Percentiles rank a stretch among this genome's conserved stretches.
Evolutionary conservation across 148 eudicot species (phyloP).

Genomic region (Mesembryanthemum crystallinum): DNA sequence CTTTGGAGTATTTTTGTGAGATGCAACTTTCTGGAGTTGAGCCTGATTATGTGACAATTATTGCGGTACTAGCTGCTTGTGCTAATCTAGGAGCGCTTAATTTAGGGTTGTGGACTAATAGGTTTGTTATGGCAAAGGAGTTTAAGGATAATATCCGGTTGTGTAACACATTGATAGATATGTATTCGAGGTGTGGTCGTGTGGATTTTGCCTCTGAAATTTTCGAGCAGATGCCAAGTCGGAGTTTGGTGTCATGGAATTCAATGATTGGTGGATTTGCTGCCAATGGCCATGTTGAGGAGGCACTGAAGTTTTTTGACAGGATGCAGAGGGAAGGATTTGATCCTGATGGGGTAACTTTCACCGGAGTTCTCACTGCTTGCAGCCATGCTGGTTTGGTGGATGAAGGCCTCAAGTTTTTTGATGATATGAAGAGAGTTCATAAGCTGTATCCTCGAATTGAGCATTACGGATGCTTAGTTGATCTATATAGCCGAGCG

Average conservation of each 20-base stretch:
- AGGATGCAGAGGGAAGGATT: slow-evolving; percentile 44
- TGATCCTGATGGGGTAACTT: slow-evolving; percentile 58
- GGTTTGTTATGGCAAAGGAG: slow-evolving; percentile 31
- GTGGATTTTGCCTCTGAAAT: slow-evolving; percentile 50
- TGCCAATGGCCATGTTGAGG: slow-evolving; percentile 43
- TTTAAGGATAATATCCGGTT: slow-evolving; percentile 38
- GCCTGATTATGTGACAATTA: slow-evolving; percentile 57
- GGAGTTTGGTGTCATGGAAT: slow-evolving; percentile 61
- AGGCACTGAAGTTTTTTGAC: slow-evolving; percentile 40
- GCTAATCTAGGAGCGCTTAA: slow-evolving; percentile 54
- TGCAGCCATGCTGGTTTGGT: slow-evolving; percentile 70
- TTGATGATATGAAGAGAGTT: slow-evolving; percentile 41
- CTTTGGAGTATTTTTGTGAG: slow-evolving; percentile 46
- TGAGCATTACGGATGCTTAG: slow-evolving; percentile 69
- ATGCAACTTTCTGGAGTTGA: slow-evolving; percentile 47
- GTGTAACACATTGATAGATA: slow-evolving; percentile 55
- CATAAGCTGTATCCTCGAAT: slow-evolving; percentile 44
- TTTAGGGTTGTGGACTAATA: slow-evolving; percentile 53
- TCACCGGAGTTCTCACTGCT: slow-evolving; percentile 58
- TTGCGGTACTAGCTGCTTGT: slow-evolving; percentile 49
- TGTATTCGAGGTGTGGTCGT: slow-evolving; percentile 70
- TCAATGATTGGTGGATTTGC: slow-evolving; percentile 62
- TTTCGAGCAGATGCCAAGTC: slow-evolving; percentile 42
- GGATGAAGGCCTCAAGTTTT: slow-evolving; percentile 40
- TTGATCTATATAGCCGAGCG: slow-evolving; percentile 59